Conservation (phyloP, 768 basidiomycete species). For the Kwoniella shandongensis region DNA sequence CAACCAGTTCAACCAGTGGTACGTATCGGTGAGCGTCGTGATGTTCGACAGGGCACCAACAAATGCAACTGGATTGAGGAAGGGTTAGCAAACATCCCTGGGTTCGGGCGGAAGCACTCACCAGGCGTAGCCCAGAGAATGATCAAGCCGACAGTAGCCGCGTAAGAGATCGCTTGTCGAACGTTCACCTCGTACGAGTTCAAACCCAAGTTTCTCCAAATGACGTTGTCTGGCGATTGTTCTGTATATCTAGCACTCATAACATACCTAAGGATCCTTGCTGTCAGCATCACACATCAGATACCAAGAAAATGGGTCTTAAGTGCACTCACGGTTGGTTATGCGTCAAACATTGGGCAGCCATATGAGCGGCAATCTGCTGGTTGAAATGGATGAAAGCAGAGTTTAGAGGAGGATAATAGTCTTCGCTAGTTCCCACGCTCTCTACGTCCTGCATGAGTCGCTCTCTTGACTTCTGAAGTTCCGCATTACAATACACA, state of each 20-base stretch:
- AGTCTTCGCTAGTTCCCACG: constrained; percentile 43
- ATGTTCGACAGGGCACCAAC: constrained; percentile 86
- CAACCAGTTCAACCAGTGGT: constrained; percentile 76
- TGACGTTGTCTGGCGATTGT: constrained; percentile 81
- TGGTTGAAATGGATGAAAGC: constrained; percentile 83
- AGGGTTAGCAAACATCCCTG: neutral
- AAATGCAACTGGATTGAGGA: constrained; percentile 68
- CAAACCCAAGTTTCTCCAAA: constrained; percentile 85
- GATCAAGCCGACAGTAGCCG: constrained; percentile 74
- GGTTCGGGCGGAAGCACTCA: constrained; percentile 44
- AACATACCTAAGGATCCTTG: constrained; percentile 33
- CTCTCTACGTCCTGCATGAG: constrained; percentile 41
- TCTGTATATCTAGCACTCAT: constrained; percentile 79
- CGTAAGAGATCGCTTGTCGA: constrained; percentile 68
- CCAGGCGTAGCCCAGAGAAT: constrained; percentile 85
- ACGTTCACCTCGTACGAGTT: constrained; percentile 83
- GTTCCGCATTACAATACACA: constrained; percentile 56
- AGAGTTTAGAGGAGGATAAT: constrained; percentile 52
- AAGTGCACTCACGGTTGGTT: constrained; percentile 64
- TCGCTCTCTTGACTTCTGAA: constrained; percentile 54
- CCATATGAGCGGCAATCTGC: constrained; percentile 91
- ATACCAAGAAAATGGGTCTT: no score
- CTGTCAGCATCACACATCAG: neutral
- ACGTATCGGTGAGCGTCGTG: constrained; percentile 61
- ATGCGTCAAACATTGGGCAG: constrained; percentile 70